Conservation (phyloP, 1,284 basidiomycete species). For the Neolentinus lepideus region DNA sequence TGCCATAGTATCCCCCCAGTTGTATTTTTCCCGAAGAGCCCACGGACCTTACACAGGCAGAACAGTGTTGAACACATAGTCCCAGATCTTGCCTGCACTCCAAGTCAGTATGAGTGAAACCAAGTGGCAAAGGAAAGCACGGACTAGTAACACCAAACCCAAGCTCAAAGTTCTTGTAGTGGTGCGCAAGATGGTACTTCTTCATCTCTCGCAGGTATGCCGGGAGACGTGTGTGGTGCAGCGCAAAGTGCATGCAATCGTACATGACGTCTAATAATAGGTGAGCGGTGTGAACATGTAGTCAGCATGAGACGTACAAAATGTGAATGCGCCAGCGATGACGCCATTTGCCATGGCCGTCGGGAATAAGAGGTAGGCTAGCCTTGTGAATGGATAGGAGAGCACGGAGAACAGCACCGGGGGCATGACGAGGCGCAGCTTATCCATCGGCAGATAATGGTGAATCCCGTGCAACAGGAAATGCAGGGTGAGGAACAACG, state of each 20-base stretch:
- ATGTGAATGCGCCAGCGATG: conserved; percentile 86
- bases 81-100: conserved; percentile 81
- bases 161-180: conserved; percentile 97
- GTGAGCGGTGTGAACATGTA: conserved; percentile 4
- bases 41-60: conserved; percentile 41
- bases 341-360: conserved; percentile 85
- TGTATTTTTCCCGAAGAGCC: neutral
- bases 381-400: conserved; percentile 83
- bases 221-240: conserved; percentile 85
- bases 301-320: conserved; percentile 55
- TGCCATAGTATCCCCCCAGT: neutral
- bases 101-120: conserved; percentile 8
- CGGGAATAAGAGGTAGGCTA: conserved; percentile 85
- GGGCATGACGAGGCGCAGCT: conserved; percentile 96
- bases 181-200: conserved; percentile 97
- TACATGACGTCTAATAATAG: conserved; percentile 66
- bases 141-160: conserved; percentile 95
- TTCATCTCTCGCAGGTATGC: conserved; percentile 89
- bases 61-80: conserved; percentile 85
- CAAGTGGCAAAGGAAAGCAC: conserved; percentile 16
- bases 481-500: conserved; percentile 79
- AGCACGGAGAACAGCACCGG: conserved; percentile 79
- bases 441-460: conserved; percentile 96
- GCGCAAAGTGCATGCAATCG: conserved; percentile 89
- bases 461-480: conserved; percentile 96